phyloP scores from a whole-genome alignment of 2,329 filamentous ascomycete genomes.

The Pseudocercospora crystallina region DNA sequence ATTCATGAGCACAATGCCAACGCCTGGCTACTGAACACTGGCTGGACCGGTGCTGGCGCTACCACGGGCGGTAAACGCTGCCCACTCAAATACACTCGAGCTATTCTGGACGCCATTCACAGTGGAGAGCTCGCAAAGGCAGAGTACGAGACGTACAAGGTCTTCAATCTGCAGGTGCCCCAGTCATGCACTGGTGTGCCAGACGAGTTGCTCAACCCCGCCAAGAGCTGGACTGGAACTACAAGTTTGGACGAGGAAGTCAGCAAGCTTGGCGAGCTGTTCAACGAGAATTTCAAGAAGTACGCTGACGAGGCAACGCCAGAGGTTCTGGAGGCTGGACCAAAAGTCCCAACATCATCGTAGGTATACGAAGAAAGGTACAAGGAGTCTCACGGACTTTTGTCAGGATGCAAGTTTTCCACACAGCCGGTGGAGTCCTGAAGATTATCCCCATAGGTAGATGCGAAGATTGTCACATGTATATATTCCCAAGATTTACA shows the following conservation, averaged over 20 bases:
- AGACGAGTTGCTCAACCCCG: constrained; percentile 88
- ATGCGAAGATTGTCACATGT: no score
- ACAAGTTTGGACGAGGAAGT: constrained; percentile 82
- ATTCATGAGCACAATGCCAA: constrained; percentile 93
- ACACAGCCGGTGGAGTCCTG: no score
- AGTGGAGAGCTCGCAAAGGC: constrained; percentile 89
- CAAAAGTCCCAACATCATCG: constrained; percentile 21
- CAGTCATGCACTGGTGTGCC: constrained; percentile 88
- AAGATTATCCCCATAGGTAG: no score
- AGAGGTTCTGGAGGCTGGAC: constrained; percentile 49
- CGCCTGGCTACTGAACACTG: constrained; percentile 97
- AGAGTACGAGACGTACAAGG: constrained; percentile 91
- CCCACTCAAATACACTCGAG: constrained; percentile 97
- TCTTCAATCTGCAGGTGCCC: constrained; percentile 96
- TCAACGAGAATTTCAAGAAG: constrained; percentile 97
- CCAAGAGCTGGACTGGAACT: constrained; percentile 83
- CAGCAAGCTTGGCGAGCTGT: constrained; percentile 82
- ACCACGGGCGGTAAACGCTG: constrained; percentile 89
- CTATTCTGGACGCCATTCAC: constrained; percentile 98
- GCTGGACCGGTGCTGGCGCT: constrained; percentile 91
- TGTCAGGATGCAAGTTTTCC: no score
- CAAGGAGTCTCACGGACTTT: no score
- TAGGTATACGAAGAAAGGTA: not conserved
- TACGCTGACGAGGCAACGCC: constrained; percentile 72
- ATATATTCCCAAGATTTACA: no score